phyloP scores from a whole-genome alignment of 73 alveolate genomes.

The Effrenium voratum region DNA sequence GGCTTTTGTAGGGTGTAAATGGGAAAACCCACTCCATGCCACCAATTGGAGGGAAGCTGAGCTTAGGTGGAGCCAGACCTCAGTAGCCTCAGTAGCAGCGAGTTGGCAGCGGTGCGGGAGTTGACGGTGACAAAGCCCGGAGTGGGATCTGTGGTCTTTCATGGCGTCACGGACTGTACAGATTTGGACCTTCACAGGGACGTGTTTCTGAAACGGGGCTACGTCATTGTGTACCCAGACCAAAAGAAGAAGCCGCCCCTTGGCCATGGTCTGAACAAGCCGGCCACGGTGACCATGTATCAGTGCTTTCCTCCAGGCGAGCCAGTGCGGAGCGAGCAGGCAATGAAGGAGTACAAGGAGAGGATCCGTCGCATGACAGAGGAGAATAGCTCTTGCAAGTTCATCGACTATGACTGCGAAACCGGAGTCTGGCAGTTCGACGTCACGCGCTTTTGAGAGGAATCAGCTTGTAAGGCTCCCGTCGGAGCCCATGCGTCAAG shows the following conservation, averaged over 20 bases:
- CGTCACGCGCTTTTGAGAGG: conserved; percentile 43
- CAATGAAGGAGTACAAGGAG: conserved; percentile 27
- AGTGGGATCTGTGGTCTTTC: conserved; percentile 48
- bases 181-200: conserved; percentile 43
- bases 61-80: conserved; percentile 66
- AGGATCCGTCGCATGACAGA: conserved; percentile 66
- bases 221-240: conserved; percentile 62
- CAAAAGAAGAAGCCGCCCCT: conserved; percentile 15
- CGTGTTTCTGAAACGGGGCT: conserved; percentile 62
- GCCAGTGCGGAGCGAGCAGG: background rate
- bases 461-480: too few species aligned
- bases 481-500: too few species aligned
- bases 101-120: conserved; percentile 11
- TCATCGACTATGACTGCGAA: conserved; percentile 66
- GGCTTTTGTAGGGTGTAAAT: too few species aligned
- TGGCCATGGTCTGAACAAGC: conserved; percentile 45
- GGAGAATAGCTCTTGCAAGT: conserved; percentile 66
- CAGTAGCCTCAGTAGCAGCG: background rate
- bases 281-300: conserved; percentile 79
- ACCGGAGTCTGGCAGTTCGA: conserved; percentile 57
- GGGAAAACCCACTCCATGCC: too few species aligned
- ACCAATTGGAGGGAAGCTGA: too few species aligned
- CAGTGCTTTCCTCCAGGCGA: conserved; percentile 72
- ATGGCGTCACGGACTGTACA: conserved; percentile 60
- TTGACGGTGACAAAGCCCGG: conserved; percentile 21